Percentiles rank a stretch among this genome's conserved stretches.
phyloP scores from a whole-genome alignment of 2,329 filamentous ascomycete genomes.

The Tolypocladium pustulatum region DNA sequence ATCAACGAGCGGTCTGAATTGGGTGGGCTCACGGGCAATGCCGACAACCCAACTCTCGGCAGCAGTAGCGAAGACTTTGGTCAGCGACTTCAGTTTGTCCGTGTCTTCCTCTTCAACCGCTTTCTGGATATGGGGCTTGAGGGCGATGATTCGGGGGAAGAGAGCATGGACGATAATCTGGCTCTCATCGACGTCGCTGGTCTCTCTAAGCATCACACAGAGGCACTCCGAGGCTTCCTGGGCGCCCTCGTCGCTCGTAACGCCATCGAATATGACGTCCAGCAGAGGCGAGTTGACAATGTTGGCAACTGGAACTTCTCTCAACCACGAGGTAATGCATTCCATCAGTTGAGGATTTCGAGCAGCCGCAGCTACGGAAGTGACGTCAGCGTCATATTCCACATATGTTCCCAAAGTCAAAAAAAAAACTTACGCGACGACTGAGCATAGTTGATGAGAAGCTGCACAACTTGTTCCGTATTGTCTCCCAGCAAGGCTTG shows the following conservation, averaged over 20 bases:
- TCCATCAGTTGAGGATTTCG: constrained; percentile 86
- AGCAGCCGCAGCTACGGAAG: constrained; percentile 53
- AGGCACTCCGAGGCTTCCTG: constrained; percentile 87
- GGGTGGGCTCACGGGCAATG: constrained; percentile 70
- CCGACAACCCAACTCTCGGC: constrained; percentile 91
- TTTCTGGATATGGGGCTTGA: constrained; percentile 66
- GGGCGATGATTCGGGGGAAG: constrained; percentile 67
- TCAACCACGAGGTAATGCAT: constrained; percentile 93
- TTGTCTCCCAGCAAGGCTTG: constrained; percentile 86
- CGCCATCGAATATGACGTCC: constrained; percentile 66
- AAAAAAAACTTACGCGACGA: constrained; percentile 61
- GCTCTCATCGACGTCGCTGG: constrained; percentile 85
- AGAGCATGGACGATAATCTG: constrained; percentile 71
- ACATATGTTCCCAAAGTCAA: not conserved
- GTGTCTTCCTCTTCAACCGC: constrained; percentile 71
- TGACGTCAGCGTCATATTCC: not conserved
- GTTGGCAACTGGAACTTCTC: constrained; percentile 76
- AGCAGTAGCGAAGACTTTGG: constrained; percentile 83
- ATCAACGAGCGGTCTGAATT: constrained; percentile 80
- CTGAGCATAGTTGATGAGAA: constrained; percentile 83
- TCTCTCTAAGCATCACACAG: constrained; percentile 85
- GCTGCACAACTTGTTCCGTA: constrained; percentile 71
- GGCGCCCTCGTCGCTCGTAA: constrained; percentile 67
- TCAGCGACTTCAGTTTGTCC: constrained; percentile 79
- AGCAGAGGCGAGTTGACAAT: constrained; percentile 81